phyloP scores from a whole-genome alignment of 1,139 yeast genomes.

The Sugiyamaella pinicola region DNA sequence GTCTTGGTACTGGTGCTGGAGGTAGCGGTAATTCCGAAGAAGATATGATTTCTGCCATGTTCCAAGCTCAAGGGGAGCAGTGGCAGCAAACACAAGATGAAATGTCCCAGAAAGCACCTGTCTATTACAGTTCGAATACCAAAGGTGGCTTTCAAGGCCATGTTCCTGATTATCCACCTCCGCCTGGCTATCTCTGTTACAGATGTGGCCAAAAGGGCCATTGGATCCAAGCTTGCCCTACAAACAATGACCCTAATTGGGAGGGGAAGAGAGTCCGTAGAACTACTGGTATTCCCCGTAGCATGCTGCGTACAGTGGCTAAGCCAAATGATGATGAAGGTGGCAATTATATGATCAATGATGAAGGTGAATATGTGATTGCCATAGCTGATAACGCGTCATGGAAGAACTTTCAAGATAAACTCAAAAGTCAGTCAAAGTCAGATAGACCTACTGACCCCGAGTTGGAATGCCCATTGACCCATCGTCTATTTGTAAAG shows the following conservation, averaged over 20 bases:
- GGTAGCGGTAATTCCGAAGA: slow-evolving; percentile 62
- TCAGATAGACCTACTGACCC: slow-evolving; percentile 52
- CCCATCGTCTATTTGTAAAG: slow-evolving; percentile 59
- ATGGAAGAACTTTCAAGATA: slow-evolving; percentile 79
- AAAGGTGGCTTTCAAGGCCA: slow-evolving; percentile 38
- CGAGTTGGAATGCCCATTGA: slow-evolving; percentile 63
- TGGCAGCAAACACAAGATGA: slow-evolving; percentile 95
- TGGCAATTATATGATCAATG: slow-evolving; percentile 85
- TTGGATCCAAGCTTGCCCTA: slow-evolving; percentile 96
- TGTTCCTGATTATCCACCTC: slow-evolving; percentile 72
- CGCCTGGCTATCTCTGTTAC: slow-evolving; percentile 94
- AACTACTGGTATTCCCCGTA: slow-evolving; percentile 96
- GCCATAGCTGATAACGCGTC: slow-evolving; percentile 93
- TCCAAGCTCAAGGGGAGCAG: slow-evolving; percentile 86
- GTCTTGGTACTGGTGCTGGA: slow-evolving; percentile 30
- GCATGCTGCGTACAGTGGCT: slow-evolving; percentile 81
- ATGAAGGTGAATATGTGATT: slow-evolving; percentile 92
- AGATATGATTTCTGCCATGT: slow-evolving; percentile 86
- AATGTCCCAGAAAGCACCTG: slow-evolving; percentile 58
- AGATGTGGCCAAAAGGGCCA: slow-evolving; percentile 97
- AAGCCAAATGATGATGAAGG: slow-evolving; percentile 59
- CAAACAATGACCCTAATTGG: slow-evolving; percentile 87
- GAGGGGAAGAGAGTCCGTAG: slow-evolving; percentile 89
- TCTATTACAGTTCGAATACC: slow-evolving; percentile 34
- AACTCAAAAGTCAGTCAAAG: slow-evolving; percentile 48